Evolutionary conservation across 306 rosid genomes (phyloP), one percentile per base, ranked within the genome.

Genomic region (Prunus padus): DNA sequence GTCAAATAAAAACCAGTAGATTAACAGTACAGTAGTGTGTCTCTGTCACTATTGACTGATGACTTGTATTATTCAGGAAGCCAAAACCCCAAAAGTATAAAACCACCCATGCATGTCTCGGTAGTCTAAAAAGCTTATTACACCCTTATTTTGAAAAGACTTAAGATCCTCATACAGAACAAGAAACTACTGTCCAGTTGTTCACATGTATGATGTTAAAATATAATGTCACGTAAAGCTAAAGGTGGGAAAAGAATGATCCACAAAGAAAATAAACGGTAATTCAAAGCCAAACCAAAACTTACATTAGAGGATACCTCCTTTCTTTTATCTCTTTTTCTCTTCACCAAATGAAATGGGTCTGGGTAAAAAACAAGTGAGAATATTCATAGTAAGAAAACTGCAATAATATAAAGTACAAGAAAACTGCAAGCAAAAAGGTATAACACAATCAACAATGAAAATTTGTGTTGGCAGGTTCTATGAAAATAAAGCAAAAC

Each of bases 271-370:
- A 49, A 14, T 4, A 8, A 45, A 54, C 8, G 12, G 30, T 52
- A 67, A 3, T 25, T 5, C 14, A 56, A 18, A 72, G 45, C 57
- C 44, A 25, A 40, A 28, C 9, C 30, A 67, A 72, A 74, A 28
- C n/a, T 49, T 23, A 66, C 61, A 45, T 11, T 60, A 33, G 47
- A 63, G 18, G 28, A 47, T 79, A 90, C 96, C 97, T 92, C 99
- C 86, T 92, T 96, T 80, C 84, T 89, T 85, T 90, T 88, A 77
- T 96, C 98, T 75, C 91, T 90, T 85, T 89, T 96, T 78, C 98
- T 92, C 93, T 82, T 96, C 86, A 96, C 99, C 82, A 89, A 93
- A 82, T 88, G 99, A 82, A 96, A 96, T 64, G 98, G 84, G 81
- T 92, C 97, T 92, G 86, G 49, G 60, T 50, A 76, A 76, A 76